Base-by-base conservation (phyloP, 768 basidiomycete genomes). In the Cantharellus anzutake region DNA sequence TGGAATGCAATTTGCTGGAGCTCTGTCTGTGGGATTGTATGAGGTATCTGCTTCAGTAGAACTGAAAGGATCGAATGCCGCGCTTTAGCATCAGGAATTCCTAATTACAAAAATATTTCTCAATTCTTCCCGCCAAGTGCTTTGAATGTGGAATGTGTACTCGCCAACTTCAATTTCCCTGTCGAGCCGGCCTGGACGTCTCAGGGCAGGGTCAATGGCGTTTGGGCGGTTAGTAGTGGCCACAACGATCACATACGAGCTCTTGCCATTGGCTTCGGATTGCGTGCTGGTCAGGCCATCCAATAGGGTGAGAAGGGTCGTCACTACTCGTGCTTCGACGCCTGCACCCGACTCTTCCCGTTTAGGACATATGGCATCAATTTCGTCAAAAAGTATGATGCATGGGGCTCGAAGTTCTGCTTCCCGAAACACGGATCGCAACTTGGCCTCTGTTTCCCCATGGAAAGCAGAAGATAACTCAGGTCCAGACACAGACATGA, bases 211-310 rank as follows among this genome's bases (percentile, higher is more conserved):
- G 68, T 97, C 92, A 57, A 97, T 92, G 5, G 92, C 88, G 66
- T 97, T 96, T 3, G 89, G 92, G 29, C 92, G 76, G 69, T 97
- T 96, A 2, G 92, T 98, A 0, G 96, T 96, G 0, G 90, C 96
- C 62, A 99, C 87, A 41, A 99, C 89, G 3, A 98, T 86, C 7
- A 99, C 88, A 62, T 85, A 76, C 74, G 20, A 66, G 67, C 34
- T 77, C 76, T 62, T 81, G 80, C 72, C 90, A 85, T 3, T 41
- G n/a, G 35, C 65, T 64, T 11, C 64, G 20, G 20, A 29, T 62
- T 62, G 66, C 65, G n/a, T 61, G 63, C 11, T 1, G n/a, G 67
- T 69, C 66, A 77, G 71, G 4, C 96, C 96, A 68, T 99, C 96
- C 73, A 99, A 80, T 60, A 96, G 79, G 2, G 96, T 98, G 66